Base-by-base conservation (phyloP, 1,139 yeast species). In the Kodamaea ohmeri region DNA sequence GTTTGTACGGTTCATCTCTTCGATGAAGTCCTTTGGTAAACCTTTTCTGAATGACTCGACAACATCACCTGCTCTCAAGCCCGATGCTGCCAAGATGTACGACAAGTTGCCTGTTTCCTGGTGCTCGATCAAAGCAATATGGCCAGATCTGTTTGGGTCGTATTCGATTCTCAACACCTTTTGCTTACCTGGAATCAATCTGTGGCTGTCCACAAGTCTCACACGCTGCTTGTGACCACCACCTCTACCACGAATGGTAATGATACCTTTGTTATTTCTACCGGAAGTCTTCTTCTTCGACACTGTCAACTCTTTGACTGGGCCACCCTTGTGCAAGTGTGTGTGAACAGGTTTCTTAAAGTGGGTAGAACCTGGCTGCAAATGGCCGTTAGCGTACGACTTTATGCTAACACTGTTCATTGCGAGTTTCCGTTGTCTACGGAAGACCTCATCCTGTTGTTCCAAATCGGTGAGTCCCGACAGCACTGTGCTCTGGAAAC, bases 71-170 rank as follows among this genome's bases (percentile, higher is more conserved):
- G 83, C 84, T 66, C 97, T 80, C 56, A 92, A 70, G 6, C 98
- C 98, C 45, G 89, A 92, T 40, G 95, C 80, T 0, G 99, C 97
- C 41, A 89, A 65, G 38, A 92, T 87, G 60, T 92, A 92, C 9
- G 92, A 76, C 45, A 82, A 65, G 44, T 76, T 71, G 3, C 79
- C 81, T 0, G 92, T 73, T 26, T 65, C 74, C 40, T 71, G 63
- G 59, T 85, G 83, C 59, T 82, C 75, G 34, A 94, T 55, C 45
- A 92, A 67, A 1, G 99, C 99, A 60, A 92, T 84, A 63, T 92
- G 99, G 5, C 94, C 87, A 4, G 95, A 78, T 69, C 99, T 78
- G 55, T 87, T 87, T 33, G 99, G 99, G 63, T 92, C 99, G 58
- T 89, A 88, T 63, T 92, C 99, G 43, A 92, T 87, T 56, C 99